phyloP scores from a whole-genome alignment of 495 filamentous ascomycete genomes.

The Penicillium daleae region DNA sequence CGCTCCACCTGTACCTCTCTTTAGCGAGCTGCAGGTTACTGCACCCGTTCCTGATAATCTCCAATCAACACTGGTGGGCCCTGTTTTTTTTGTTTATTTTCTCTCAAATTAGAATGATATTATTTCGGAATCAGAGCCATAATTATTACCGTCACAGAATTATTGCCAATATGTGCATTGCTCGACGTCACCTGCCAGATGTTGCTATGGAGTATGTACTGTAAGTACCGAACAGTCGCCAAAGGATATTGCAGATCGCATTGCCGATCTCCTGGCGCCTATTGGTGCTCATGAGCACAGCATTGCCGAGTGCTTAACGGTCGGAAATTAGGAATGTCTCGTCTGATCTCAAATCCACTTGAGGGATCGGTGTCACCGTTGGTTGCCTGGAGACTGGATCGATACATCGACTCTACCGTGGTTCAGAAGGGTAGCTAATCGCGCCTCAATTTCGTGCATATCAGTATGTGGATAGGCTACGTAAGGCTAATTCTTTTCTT shows the following conservation, averaged over 20 bases:
- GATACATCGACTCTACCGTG: slow-evolving; percentile 6
- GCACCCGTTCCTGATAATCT: slow-evolving; percentile 20
- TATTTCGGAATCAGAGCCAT: neutral
- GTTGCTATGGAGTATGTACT: too few species aligned
- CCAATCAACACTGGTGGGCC: neutral
- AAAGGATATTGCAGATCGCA: neutral
- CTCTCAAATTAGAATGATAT: neutral
- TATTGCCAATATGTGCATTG: neutral
- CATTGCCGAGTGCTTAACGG: slow-evolving; percentile 7
- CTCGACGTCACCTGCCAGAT: neutral
- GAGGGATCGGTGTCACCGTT: slow-evolving; percentile 13
- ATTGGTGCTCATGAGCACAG: neutral
- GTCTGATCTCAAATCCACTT: slow-evolving; percentile 15
- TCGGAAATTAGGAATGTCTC: slow-evolving; percentile 6
- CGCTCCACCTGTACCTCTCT: slow-evolving; percentile 15
- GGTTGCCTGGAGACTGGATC: neutral
- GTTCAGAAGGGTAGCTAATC: neutral
- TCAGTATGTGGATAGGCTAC: too few species aligned
- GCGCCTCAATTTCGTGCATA: neutral
- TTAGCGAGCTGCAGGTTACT: slow-evolving; percentile 28
- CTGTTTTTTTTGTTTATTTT: neutral
- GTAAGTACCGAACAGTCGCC: neutral
- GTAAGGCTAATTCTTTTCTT: too few species aligned
- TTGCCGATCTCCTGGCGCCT: neutral
- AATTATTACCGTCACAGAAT: neutral